Percentiles rank a stretch among this genome's conserved stretches.
Conservation (phyloP, 768 basidiomycete genomes). For the Rhodosporidiobolus odoratus region DNA sequence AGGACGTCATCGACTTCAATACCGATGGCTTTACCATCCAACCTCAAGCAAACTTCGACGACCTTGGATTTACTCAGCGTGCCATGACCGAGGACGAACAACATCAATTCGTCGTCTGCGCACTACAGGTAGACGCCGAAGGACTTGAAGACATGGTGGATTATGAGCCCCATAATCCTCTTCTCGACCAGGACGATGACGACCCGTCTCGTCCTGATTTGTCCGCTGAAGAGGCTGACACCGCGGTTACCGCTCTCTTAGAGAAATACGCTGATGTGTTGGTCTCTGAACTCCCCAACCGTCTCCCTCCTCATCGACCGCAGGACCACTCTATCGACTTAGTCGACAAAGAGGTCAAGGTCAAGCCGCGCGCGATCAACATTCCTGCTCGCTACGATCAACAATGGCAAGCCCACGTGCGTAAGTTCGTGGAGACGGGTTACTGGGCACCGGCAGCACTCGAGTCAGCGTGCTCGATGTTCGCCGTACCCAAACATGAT, state of each 20-base stretch:
- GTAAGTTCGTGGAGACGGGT: conserved; percentile 8
- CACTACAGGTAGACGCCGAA: background rate
- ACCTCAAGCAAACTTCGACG: background rate
- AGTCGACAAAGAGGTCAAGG: background rate
- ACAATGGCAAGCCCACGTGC: conserved; percentile 7
- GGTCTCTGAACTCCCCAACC: conserved; percentile 1
- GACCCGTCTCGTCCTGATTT: background rate
- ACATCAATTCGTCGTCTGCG: background rate
- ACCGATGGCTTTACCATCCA: background rate
- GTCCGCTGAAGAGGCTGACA: background rate
- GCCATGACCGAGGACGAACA: background rate
- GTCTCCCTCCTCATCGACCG: conserved; percentile 7
- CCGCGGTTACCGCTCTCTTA: background rate
- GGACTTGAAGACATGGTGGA: background rate
- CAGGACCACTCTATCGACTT: conserved; percentile 4
- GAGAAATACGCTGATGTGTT: conserved; percentile 1
- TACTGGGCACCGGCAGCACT: conserved; percentile 15
- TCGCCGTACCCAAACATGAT: conserved; percentile 19
- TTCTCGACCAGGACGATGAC: conserved; percentile 3
- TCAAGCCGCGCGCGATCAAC: background rate
- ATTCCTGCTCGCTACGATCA: background rate
- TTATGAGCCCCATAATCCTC: conserved; percentile 16
- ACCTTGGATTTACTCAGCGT: conserved; percentile 1
- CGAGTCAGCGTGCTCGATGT: conserved; percentile 19
- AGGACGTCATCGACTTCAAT: background rate